Evolutionary conservation across 176 grass and related monocot species (phyloP), one percentile per base, ranked within the genome.

Genomic region (Stipa capillata): DNA sequence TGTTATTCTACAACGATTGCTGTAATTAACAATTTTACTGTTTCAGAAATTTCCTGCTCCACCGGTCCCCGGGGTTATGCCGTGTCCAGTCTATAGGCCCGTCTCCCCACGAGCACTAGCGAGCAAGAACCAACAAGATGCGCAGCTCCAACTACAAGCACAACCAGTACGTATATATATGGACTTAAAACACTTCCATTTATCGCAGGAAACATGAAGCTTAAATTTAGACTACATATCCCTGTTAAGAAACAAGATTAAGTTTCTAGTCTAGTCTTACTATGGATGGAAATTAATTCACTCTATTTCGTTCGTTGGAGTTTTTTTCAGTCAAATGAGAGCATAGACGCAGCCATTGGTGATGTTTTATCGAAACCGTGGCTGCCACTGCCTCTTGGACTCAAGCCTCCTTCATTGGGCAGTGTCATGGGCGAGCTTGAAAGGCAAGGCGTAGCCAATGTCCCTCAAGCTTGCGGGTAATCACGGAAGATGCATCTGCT

Each of bases 291-390:
- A 41, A 40, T 54, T 35, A 65, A 78, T 15, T 7, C 3, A 8
- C 18, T 47, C 4, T 15, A 34, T 27, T 2, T 77, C 69, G 0
- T 2, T 77, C 69, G 0, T 18, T 68, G 20, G 27, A 6, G 0
- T 44, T 42, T 53, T 29, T 77, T 74, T 13, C 78, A 98, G 95
- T 83, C 90, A 36, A 89, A 59, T 6, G 92, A 94, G 72, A 87
- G 85, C 76, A 85, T 98, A 59, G 95, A 98, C 56, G 90, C 77
- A 58, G 92, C 85, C 32, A 98, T 98, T 12, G 92, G 85, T 79
- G 92, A 98, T 66, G 91, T 90, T 77, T 85, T 98, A 79, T 69
- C 72, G 18, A 91, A 90, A 64, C 95, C 92, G 66, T 98, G 92
- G 92, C 56, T 92, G 80, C 95, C 92, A 16, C 77, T 94, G 34